Evolutionary conservation across 2,329 filamentous ascomycete species (phyloP), one percentile per base, ranked within the genome.

Genomic region (Colletotrichum tropicicola): DNA sequence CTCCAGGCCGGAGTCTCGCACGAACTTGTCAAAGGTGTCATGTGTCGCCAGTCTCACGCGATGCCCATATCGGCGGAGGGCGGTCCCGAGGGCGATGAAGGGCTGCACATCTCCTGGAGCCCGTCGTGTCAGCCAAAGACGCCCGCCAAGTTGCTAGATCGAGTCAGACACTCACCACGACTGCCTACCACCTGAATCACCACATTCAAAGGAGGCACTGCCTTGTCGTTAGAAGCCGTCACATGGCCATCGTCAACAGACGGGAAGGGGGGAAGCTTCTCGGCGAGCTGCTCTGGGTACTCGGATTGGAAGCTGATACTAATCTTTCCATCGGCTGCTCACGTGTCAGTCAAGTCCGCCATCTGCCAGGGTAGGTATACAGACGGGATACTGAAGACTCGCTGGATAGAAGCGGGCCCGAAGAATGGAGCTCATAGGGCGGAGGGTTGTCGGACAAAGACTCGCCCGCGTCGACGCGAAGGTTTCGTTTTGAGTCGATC

Each of bases 21-120:
- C 83, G 37, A 87, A 86, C 6, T 78, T 71, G 47, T 79, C 75
- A 59, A 87, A 87, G 1, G 80, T 82, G 61, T 81, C 79, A 57
- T 83, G 82, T 5, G 82, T 84, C 2, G 81, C 81, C 3, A 83
- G 69, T 1, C 82, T 75, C 1, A 84, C 77, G 2, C 80, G 74
- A 71, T 83, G 82, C 2, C 80, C 79, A 53, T 78, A 69, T 25
- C 71, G 72, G 58, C 79, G 72, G 1, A 86, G 71, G 15, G 76
- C 79, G 30, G 76, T 79, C 0, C 81, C 82, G 1, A 85, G 68
- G 0, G 81, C 81, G 49, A 85, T 73, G 62, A 85, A 85, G 0
- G 83, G 83, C 59, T 85, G 83, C 0, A 85, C 80, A 67, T 85
- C 82, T 6, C 82, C 82, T 66, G 15, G 6, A 10, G 9, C 3